Evolutionary conservation across 768 basidiomycete species (phyloP), one percentile per base, ranked within the genome.

Genomic region (Boletus insuetus): DNA sequence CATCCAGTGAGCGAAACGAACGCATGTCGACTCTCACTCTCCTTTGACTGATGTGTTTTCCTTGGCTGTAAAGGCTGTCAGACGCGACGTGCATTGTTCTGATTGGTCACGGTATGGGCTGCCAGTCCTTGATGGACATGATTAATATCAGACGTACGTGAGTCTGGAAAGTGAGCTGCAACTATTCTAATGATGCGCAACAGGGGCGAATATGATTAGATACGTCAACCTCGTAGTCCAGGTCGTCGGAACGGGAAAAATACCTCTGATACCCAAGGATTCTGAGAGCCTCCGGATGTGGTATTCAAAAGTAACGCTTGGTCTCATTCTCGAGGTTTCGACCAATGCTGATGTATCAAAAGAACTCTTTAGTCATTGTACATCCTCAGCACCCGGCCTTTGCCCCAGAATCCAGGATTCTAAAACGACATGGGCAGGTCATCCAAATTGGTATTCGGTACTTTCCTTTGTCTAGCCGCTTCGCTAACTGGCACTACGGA

Each of bases 101-200:
- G 11, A 82, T 98, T 46, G 94, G 94, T 2, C 91, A 95, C 65
- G 94, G 94, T 12, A 83, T 85, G 2, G 94, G 92, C 0, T 92
- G 91, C 63, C 78, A 82, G 51, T 79, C 86, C 9, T 64, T 97
- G 52, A 84, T 92, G 71, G 81, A 88, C 32, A 77, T 98, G 45
- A 75, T 97, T 17, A 81, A 84, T 42, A 65, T 78, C 22, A 79
- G 95, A 69, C 75, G 94, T 94, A 68, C 46, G 79, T 70, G 10
- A 12, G 31, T n/a, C 34, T 39, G 13, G 39, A 50, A 37, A 40
- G 34, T 16, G 5, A 14, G 35, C 40, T 19, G 16, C 4, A 37
- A 16, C 19, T 9, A 42, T 22, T 58, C 35, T 46, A 35, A 50
- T 9, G n/a, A 16, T 1, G 34, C 26, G 6, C 31, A 22, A 49